A percentile compares a stretch with the other conserved stretches of the same genome.
These are phyloP conservation scores for Coprinopsis strossmayeri DNA, from an alignment of 768 basidiomycete species.

Conservation along the genomic window DNA sequence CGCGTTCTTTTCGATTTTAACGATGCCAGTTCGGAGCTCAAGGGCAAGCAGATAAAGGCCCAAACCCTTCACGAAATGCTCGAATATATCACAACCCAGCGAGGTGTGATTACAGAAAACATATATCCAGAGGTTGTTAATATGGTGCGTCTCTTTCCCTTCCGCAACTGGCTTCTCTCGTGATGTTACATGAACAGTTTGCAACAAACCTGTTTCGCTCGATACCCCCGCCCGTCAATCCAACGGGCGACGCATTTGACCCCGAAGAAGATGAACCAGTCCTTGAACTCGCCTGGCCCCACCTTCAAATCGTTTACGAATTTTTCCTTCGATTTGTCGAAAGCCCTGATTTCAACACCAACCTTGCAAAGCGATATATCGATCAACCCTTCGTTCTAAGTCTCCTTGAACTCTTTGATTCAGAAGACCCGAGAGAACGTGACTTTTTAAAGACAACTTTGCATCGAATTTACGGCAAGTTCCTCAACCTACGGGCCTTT, in stretches of 20 bases:
- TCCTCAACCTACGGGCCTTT: conserved; percentile 96
- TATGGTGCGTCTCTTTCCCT: conserved; percentile 63
- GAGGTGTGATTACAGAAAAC: conserved; percentile 92
- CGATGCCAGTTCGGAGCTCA: conserved; percentile 91
- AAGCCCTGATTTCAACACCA: conserved; percentile 96
- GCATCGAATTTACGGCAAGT: conserved; percentile 99
- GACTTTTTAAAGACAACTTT: conserved; percentile 99
- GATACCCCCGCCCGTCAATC: conserved; percentile 99
- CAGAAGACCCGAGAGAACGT: conserved; percentile 96
- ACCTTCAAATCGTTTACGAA: conserved; percentile 98
- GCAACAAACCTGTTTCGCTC: conserved; percentile 97
- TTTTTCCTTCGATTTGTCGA: conserved; percentile 99
- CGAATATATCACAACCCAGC: conserved; percentile 96
- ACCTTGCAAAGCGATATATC: conserved; percentile 94
- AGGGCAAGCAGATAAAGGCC: conserved; percentile 98
- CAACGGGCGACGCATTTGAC: conserved; percentile 96
- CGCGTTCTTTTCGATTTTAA: conserved; percentile 98
- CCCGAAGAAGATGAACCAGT: conserved; percentile 99
- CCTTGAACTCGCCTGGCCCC: conserved; percentile 98
- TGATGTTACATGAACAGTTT: no score
- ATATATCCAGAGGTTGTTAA: conserved; percentile 98
- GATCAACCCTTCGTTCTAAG: conserved; percentile 95
- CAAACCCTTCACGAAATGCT: conserved; percentile 98
- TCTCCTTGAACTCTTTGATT: conserved; percentile 96
- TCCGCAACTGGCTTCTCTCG: no score